These are phyloP conservation scores for Daldinia grandis DNA, from an alignment of 495 filamentous ascomycete genomes.

Conservation along the genomic window DNA sequence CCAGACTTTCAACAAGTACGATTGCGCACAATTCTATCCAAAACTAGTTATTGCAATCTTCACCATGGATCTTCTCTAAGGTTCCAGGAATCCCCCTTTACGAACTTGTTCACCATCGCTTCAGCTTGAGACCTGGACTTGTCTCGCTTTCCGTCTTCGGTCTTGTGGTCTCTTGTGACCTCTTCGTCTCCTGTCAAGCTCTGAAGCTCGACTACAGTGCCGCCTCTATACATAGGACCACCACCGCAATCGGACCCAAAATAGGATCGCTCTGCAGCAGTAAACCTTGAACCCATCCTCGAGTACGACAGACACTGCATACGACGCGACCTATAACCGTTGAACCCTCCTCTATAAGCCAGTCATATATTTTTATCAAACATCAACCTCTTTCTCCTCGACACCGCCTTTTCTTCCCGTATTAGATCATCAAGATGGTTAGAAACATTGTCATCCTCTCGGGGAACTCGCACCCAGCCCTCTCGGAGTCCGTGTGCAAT, in stretches of 20 bases:
- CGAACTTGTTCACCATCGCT: conserved; percentile 8
- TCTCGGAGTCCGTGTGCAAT: conserved; percentile 85
- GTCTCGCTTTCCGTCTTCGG: conserved; percentile 15
- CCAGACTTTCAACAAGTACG: conserved; percentile 27
- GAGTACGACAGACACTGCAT: conserved; percentile 1
- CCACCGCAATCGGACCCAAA: conserved; percentile 44
- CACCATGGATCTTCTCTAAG: conserved; percentile 45
- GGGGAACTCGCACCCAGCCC: conserved; percentile 88
- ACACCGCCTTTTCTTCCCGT: conserved; percentile 23
- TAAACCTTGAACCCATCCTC: conserved; percentile 20
- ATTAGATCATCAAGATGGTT: conserved; percentile 70
- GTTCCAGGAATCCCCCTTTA: conserved; percentile 17
- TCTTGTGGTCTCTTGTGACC: conserved; percentile 10
- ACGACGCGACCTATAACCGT: conserved; percentile 1
- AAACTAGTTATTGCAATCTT: conserved; percentile 32
- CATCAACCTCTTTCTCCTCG: background rate
- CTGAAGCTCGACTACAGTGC: conserved; percentile 13
- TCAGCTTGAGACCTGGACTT: conserved; percentile 17
- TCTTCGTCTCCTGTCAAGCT: conserved; percentile 4
- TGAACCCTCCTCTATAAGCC: background rate
- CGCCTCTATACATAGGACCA: conserved; percentile 21
- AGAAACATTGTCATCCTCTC: conserved; percentile 95
- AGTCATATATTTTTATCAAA: conserved; percentile 8
- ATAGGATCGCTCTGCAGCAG: conserved; percentile 25
- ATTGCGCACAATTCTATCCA: conserved; percentile 35